These are phyloP conservation scores for Tetragonia tetragonoides DNA, from an alignment of 148 eudicot genomes.

Conservation along the genomic window DNA sequence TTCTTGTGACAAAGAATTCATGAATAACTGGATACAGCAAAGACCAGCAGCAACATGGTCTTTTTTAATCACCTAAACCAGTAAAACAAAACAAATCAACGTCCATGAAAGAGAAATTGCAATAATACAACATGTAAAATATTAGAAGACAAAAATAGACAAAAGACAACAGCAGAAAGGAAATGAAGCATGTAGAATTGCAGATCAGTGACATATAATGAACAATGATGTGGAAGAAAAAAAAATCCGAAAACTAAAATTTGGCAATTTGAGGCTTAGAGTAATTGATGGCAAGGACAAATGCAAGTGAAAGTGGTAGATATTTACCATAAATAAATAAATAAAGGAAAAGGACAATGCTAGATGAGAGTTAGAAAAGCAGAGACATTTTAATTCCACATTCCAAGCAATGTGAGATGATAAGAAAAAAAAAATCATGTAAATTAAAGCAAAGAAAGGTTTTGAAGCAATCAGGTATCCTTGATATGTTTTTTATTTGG, in stretches of 20 bases:
- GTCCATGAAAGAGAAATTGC: background rate
- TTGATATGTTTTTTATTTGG: too few species aligned
- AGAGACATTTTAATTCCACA: background rate
- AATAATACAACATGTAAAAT: background rate
- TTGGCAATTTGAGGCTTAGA: background rate
- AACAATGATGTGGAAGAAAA: background rate
- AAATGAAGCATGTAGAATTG: background rate
- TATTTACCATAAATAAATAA: background rate
- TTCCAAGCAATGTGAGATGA: background rate
- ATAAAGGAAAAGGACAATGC: too few species aligned
- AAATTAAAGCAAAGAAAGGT: too few species aligned
- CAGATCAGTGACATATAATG: background rate
- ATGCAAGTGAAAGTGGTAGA: background rate
- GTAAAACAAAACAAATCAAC: constrained; percentile 21
- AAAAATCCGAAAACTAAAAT: background rate
- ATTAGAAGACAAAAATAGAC: background rate
- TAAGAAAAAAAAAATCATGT: background rate
- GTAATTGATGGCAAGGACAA: background rate
- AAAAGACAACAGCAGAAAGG: background rate
- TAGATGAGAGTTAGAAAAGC: background rate
- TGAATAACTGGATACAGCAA: constrained; percentile 93
- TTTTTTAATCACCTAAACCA: constrained; percentile 76
- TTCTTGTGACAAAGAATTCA: constrained; percentile 84
- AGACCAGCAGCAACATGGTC: constrained; percentile 99
- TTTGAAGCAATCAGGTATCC: too few species aligned